phyloP scores from a whole-genome alignment of 257 asterid genomes.

The Primulina tabacum region DNA sequence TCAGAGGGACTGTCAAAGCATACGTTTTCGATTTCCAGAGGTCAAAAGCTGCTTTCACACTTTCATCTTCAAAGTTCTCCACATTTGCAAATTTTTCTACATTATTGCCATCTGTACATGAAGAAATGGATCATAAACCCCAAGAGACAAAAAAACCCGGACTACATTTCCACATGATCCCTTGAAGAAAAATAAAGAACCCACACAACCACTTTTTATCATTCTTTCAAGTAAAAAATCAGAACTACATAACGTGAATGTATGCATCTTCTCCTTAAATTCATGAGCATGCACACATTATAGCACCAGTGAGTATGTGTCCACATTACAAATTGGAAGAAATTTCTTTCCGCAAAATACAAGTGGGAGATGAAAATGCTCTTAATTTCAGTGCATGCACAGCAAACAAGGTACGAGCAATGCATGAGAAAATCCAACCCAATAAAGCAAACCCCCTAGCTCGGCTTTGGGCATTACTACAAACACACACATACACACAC shows the following conservation, averaged over 20 bases:
- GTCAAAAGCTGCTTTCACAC: conserved; percentile 64
- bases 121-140: background rate
- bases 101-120: conserved; percentile 31
- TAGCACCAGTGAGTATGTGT: background rate
- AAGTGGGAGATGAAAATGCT: too few relatives aligned
- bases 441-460: background rate
- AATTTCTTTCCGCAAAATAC: background rate
- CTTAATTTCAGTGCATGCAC: background rate
- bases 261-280: background rate
- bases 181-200: background rate
- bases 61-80: conserved; percentile 49
- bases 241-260: conserved; percentile 1
- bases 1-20: conserved; percentile 73
- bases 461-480: background rate
- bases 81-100: conserved; percentile 30
- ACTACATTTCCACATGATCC: background rate
- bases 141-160: background rate
- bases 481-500: background rate
- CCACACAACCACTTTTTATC: background rate
- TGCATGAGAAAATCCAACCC: conserved; percentile 7
- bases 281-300: background rate
- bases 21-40: conserved; percentile 79
- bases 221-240: background rate
- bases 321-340: background rate
- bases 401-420: conserved; percentile 8